Percentiles rank a stretch among this genome's conserved stretches.
Conservation (phyloP, 2,329 filamentous ascomycete genomes). For the Diaporthe amygdali region DNA sequence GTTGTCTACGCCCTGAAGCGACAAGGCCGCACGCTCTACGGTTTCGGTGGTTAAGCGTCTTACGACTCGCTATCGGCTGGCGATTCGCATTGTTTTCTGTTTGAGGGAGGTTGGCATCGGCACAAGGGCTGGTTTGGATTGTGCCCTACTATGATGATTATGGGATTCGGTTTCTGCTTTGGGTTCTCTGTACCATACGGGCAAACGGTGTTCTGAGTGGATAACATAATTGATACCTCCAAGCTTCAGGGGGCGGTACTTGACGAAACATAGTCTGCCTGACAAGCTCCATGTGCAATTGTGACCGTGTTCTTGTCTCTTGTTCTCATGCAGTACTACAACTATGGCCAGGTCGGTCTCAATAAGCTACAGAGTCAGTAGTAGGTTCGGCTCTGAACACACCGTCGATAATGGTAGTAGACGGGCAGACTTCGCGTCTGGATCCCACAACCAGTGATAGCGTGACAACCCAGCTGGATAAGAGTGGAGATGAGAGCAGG, state of each 20-base stretch:
- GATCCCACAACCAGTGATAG: too few relatives aligned
- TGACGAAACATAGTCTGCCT: neutral
- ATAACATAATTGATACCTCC: conserved; percentile 33
- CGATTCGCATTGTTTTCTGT: conserved; percentile 28
- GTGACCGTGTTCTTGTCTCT: neutral
- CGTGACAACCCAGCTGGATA: too few relatives aligned
- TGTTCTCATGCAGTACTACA: too few relatives aligned
- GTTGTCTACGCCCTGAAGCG: conserved; percentile 73
- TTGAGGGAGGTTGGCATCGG: conserved; percentile 25
- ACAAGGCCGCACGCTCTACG: conserved; percentile 80
- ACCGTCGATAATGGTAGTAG: too few relatives aligned
- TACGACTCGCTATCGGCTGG: conserved; percentile 28
- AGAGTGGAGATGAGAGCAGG: too few relatives aligned
- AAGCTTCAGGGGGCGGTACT: conserved; percentile 22
- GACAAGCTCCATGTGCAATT: neutral
- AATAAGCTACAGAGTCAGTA: too few relatives aligned
- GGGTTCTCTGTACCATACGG: conserved; percentile 32
- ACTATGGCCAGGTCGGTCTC: too few relatives aligned
- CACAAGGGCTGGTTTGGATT: conserved; percentile 28
- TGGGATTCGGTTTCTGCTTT: conserved; percentile 32
- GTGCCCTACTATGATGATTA: conserved; percentile 34
- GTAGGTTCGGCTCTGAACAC: too few relatives aligned
- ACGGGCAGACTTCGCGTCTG: too few relatives aligned
- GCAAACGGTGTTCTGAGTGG: conserved; percentile 33
- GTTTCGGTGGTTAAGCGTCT: conserved; percentile 79